A percentile compares a stretch with the other conserved stretches of the same genome.
These are phyloP conservation scores for Solanum clarkiae DNA, from an alignment of 257 asterid genomes.

Conservation along the genomic window DNA sequence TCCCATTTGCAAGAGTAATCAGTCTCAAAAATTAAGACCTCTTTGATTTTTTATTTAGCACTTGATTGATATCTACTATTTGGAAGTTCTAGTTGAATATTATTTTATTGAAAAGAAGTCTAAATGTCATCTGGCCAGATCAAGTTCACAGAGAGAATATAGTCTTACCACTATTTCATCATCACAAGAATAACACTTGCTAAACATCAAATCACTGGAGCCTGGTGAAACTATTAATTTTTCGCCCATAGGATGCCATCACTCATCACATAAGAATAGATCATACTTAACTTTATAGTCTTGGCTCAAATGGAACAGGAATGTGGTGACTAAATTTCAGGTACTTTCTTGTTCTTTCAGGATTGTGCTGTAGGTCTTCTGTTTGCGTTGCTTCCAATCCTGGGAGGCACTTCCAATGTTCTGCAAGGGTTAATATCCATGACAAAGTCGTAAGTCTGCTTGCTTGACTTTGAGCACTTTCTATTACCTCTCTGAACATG, in stretches of 20 bases:
- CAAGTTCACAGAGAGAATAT: neutral
- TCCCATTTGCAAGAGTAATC: neutral
- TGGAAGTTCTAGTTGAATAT: neutral
- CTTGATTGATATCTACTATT: neutral
- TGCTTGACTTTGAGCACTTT: neutral
- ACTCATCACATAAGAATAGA: neutral
- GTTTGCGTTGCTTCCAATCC: slow-evolving; percentile 93
- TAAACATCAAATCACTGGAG: neutral
- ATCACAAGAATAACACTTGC: neutral
- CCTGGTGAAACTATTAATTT: neutral
- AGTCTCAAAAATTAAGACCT: neutral
- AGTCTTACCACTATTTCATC: neutral
- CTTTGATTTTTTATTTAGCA: neutral
- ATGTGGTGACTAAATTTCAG: neutral
- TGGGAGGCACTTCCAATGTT: slow-evolving; percentile 95
- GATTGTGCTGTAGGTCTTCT: slow-evolving; percentile 99
- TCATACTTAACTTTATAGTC: neutral
- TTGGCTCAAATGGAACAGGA: neutral
- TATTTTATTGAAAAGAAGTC: neutral
- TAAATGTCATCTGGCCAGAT: neutral
- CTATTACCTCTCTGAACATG: neutral
- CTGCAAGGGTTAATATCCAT: slow-evolving; percentile 89
- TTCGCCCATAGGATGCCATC: neutral
- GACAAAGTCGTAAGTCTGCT: slow-evolving; percentile 79
- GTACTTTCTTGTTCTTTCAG: slow-evolving; percentile 27